Base-by-base conservation (phyloP, 208 protist genomes). In the Acanthamoeba triangularis region DNA sequence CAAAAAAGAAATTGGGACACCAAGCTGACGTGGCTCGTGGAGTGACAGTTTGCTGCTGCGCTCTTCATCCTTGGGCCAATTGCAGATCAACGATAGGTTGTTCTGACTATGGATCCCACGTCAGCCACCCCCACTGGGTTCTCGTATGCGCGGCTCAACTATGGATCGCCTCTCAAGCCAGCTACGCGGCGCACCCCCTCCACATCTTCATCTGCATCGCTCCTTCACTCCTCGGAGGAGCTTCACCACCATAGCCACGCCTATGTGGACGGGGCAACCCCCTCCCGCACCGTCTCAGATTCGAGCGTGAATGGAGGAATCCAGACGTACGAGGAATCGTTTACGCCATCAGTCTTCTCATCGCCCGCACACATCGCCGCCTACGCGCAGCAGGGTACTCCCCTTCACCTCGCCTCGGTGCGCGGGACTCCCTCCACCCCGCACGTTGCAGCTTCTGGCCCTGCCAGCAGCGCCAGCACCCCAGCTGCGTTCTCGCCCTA, bases 251-350 rank as follows among this genome's bases (percentile, higher is more conserved):
- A 63, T 16, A 28, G 63, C 10, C 30, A 20, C n/a, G 63, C 28
- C 10, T 11, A 35, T 6, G 33, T 16, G 23, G 20, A 18, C 56
- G 23, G 56, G 14, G 28, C 56, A 18, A 1, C 20, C 20, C 13
- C 20, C 56, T 63, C 56, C 20, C 20, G 56, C 20, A 54, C 49
- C 49, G 49, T 54, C 49, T 54, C 49, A 18, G 56, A 63, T 4
- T 72, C 63, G 63, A 72, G 63, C 63, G 0, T 72, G 10, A 0
- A 35, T 35, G 63, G 63, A 37, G 63, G 63, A 6, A 35, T 72
- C 63, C 63, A n/a, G n/a, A 72, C 63, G n/a, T 72, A 72, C 63
- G 63, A 37, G 10, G 63, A 72, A 35, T 72, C 63, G 30, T 72
- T 72, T 28, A 72, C 63, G 10, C 63, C 63, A 23, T 72, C 63